phyloP scores from a whole-genome alignment of 805 yeast species.

The Barnettozyma sp. region DNA sequence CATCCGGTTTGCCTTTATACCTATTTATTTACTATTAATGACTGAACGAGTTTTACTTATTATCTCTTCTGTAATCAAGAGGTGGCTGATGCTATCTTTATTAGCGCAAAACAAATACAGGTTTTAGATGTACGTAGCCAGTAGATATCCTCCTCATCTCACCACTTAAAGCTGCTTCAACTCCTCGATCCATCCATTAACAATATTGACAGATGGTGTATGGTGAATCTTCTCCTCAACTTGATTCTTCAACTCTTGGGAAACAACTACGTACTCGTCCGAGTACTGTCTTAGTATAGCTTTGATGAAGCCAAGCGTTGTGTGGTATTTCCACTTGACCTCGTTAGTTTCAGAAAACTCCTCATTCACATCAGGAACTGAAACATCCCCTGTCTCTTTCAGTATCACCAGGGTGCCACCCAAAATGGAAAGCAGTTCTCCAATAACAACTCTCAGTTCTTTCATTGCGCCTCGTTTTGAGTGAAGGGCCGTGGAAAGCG shows the following conservation, averaged over 20 bases:
- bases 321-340: slow-evolving; percentile 36
- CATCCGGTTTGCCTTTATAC: background rate
- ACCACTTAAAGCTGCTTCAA: slow-evolving; percentile 18
- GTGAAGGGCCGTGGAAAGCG: slow-evolving; percentile 24
- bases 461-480: slow-evolving; percentile 19
- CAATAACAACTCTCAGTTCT: slow-evolving; percentile 25
- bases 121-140: too few species aligned
- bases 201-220: slow-evolving; percentile 24
- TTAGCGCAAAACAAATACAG: too few species aligned
- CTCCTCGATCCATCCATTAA: slow-evolving; percentile 31
- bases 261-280: slow-evolving; percentile 31
- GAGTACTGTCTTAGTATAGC: slow-evolving; percentile 38
- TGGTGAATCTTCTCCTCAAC: slow-evolving; percentile 29
- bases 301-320: slow-evolving; percentile 31
- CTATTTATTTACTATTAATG: too few species aligned
- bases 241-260: slow-evolving; percentile 29
- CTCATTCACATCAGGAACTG: slow-evolving; percentile 22
- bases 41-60: background rate
- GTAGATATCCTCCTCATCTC: background rate
- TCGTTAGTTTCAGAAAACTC: slow-evolving; percentile 30
- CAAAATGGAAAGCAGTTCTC: slow-evolving; percentile 21
- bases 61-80: too few species aligned
- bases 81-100: too few species aligned
- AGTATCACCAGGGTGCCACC: slow-evolving; percentile 19
- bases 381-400: slow-evolving; percentile 18